Percentiles rank a stretch among this genome's conserved stretches.
Conservation (phyloP, 306 rosid genomes). For the Boehmeria nivea region DNA sequence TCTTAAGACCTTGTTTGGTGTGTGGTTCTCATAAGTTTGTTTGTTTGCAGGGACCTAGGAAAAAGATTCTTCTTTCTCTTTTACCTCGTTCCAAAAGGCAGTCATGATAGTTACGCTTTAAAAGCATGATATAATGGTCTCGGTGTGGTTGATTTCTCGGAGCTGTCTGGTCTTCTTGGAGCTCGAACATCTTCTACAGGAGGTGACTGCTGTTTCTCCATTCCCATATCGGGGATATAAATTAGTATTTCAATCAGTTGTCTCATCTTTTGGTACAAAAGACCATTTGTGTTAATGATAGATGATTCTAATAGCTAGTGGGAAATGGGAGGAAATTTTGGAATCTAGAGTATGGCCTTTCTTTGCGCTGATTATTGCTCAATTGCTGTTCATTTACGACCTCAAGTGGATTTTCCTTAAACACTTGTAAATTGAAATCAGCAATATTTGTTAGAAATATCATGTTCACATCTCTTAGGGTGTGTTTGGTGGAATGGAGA, state of each 20-base stretch:
- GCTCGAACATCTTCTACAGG: slow-evolving; percentile 7
- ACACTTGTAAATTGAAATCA: slow-evolving; percentile 6
- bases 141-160: slow-evolving; percentile 12
- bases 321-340: slow-evolving; percentile 25
- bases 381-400: not conserved
- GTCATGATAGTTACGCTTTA: slow-evolving; percentile 22
- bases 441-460: not conserved
- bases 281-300: slow-evolving; percentile 3
- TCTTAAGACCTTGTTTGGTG: too few relatives aligned
- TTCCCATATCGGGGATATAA: slow-evolving; percentile 28
- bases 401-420: slow-evolving; percentile 6
- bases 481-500: too few relatives aligned
- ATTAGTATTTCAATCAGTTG: slow-evolving; percentile 17
- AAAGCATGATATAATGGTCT: slow-evolving; percentile 20
- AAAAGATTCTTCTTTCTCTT: slow-evolving; percentile 78
- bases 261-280: slow-evolving; percentile 27
- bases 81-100: slow-evolving; percentile 59
- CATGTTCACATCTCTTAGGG: not conserved
- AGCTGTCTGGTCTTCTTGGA: slow-evolving; percentile 7
- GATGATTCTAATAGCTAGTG: slow-evolving; percentile 7
- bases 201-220: slow-evolving; percentile 21
- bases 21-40: slow-evolving; percentile 26
- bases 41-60: slow-evolving; percentile 87
- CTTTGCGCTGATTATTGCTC: not conserved
- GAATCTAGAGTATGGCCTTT: slow-evolving; percentile 17